phyloP scores from a whole-genome alignment of 2,329 filamentous ascomycete genomes.

The Ophiostoma sp. region DNA sequence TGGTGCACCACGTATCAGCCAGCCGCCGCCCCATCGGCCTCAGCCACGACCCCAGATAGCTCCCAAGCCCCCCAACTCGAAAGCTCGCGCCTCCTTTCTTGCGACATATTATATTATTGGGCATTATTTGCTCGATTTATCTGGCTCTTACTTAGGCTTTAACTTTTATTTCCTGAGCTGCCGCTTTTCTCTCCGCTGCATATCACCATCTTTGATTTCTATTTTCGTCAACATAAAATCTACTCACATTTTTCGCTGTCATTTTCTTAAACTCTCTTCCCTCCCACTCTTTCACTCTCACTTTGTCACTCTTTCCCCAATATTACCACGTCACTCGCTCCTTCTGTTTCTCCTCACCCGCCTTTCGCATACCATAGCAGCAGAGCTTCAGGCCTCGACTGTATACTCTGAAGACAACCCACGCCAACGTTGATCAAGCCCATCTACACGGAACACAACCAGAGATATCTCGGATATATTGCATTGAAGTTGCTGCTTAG shows the following conservation, averaged over 20 bases:
- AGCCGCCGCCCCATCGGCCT: slow-evolving; percentile 5
- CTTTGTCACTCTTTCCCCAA: background rate
- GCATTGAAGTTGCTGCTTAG: no score
- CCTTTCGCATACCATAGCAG: background rate
- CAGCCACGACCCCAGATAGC: slow-evolving; percentile 13
- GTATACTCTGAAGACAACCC: background rate
- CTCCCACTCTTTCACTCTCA: background rate
- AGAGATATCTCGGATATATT: background rate
- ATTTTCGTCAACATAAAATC: background rate
- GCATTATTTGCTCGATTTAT: no score
- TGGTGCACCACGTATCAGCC: slow-evolving; percentile 17
- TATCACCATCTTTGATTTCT: background rate
- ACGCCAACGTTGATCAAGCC: background rate
- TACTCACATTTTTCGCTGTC: background rate
- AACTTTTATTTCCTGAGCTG: no score
- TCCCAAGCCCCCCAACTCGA: background rate
- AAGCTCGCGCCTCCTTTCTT: background rate
- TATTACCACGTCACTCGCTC: background rate
- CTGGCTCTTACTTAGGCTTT: no score
- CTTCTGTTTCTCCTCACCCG: background rate
- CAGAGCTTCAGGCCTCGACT: background rate
- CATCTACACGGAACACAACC: background rate
- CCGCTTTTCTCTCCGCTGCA: background rate
- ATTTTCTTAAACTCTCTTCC: no score
- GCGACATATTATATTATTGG: background rate